Percentiles rank a stretch among this genome's conserved stretches.
Conservation (phyloP, 2,329 filamentous ascomycete genomes). For the Hypoxylon sp. region DNA sequence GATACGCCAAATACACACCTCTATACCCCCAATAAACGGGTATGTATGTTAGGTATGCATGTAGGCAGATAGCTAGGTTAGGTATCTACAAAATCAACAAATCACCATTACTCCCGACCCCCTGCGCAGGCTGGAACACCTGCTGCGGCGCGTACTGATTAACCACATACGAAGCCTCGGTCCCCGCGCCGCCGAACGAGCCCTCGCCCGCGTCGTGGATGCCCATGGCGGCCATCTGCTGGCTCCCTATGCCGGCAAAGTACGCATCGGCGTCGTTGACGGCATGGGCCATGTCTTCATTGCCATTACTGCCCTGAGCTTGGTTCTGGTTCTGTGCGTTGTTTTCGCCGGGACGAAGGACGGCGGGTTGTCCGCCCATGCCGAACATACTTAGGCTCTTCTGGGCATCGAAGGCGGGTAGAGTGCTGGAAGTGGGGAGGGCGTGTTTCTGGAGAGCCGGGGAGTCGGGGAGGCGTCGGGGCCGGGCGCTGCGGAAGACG, state of each 20-base stretch:
- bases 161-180: conserved; percentile 76
- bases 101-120: conserved; percentile 77
- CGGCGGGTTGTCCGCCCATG: conserved; percentile 66
- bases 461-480: conserved; percentile 82
- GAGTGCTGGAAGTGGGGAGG: conserved; percentile 70
- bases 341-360: conserved; percentile 60
- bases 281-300: conserved; percentile 74
- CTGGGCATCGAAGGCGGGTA: conserved; percentile 65
- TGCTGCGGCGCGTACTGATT: conserved; percentile 86
- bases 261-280: conserved; percentile 91
- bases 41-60: not conserved
- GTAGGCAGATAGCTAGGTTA: not conserved
- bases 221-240: conserved; percentile 81
- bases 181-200: conserved; percentile 73
- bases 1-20: not conserved
- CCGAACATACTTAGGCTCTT: conserved; percentile 74
- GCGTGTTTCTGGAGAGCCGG: conserved; percentile 86
- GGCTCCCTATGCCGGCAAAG: conserved; percentile 82
- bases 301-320: conserved; percentile 40
- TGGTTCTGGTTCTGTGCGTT: conserved; percentile 24
- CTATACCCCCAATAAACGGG: too few species aligned
- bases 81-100: conserved; percentile 72
- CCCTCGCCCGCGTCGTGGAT: conserved; percentile 76
- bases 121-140: conserved; percentile 78
- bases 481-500: conserved; percentile 91